These are phyloP conservation scores for Saitozyma sp. DNA, from an alignment of 768 basidiomycete species.

Conservation along the genomic window DNA sequence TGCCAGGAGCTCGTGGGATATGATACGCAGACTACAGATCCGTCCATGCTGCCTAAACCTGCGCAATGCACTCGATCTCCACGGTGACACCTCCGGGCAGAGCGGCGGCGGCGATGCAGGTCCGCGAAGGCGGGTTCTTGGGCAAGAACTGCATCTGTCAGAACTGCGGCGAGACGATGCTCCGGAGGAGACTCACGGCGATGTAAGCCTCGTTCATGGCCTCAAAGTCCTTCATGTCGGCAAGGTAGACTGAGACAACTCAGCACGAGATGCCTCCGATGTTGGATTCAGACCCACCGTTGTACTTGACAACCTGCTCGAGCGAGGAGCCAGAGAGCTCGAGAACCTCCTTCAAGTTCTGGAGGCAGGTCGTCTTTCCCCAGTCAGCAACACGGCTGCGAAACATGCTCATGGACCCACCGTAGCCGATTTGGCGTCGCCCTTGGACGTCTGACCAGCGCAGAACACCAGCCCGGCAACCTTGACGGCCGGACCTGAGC, in stretches of 20 bases:
- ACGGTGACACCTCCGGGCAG: slow-evolving; percentile 12
- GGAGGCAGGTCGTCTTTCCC: background rate
- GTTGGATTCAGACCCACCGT: background rate
- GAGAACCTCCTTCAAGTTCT: slow-evolving; percentile 36
- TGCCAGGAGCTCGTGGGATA: too few relatives aligned
- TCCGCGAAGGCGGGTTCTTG: slow-evolving; percentile 7
- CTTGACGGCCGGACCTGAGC: slow-evolving; percentile 35
- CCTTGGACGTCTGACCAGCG: slow-evolving; percentile 38
- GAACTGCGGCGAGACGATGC: background rate
- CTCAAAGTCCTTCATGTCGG: slow-evolving; percentile 16
- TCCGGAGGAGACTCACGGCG: slow-evolving; percentile 15
- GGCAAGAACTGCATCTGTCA: background rate
- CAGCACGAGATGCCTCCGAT: background rate
- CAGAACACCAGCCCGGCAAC: slow-evolving; percentile 45
- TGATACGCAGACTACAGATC: too few relatives aligned
- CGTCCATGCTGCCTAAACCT: background rate
- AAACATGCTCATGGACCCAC: slow-evolving; percentile 16
- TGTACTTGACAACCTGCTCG: slow-evolving; percentile 27
- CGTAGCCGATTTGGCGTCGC: slow-evolving; percentile 39
- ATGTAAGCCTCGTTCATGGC: slow-evolving; percentile 25
- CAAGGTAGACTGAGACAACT: slow-evolving; percentile 8
- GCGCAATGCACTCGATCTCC: slow-evolving; percentile 28
- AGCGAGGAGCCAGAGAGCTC: slow-evolving; percentile 37
- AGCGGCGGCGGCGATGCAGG: slow-evolving; percentile 19
- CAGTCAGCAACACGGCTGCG: background rate